Evolutionary conservation across 371 early-diverging fungal genomes (phyloP), one percentile per base, ranked within the genome.

Genomic region (Saksenaea oblongispora): DNA sequence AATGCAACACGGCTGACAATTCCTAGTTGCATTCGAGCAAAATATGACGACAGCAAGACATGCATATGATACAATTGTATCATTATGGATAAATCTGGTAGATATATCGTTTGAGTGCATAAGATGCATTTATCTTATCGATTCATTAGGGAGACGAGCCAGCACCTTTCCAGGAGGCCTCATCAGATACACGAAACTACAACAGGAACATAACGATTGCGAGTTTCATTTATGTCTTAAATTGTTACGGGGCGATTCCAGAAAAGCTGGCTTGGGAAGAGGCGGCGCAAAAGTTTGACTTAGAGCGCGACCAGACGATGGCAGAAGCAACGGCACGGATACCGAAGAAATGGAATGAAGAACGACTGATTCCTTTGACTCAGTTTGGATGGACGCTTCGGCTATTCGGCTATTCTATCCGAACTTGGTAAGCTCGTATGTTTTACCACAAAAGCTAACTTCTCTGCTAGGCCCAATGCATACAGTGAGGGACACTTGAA

Each of bases 361-460:
- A 53, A 34, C 62, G 58, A n/a, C 55, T 60, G 17, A 54, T 79
- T 28, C 74, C 79, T 9, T 27, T 74, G 22, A 62, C 66, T 4
- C 76, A 72, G 56, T 57, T 76, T 22, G 70, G 74, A 0, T 69
- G 64, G 59, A 60, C 71, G 41, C 31, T 79, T 9, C 65, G 68
- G 26, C 64, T 74, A 2, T 76, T 79, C 28, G 65, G 73, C 15
- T 69, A 62, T n/a, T 79, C 79, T 0, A 42, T 79, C 3, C 60
- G 73, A 24, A 58, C 69, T 54, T 74, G 63, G 64, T 72, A 57
- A 55, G 35, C 18, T 59, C 18, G 17, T 37, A 47, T 8, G 17
- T 11, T 47, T 17, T 11, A n/a, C 1, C 34, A n/a, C n/a, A 34
- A 39, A 13, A 7, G 24, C 22, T 37, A 27, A 15, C 11, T 18